A percentile compares a stretch with the other conserved stretches of the same genome.
These are phyloP conservation scores for Entophlyctis luteolus DNA, from an alignment of 192 early-diverging fungal species.

Conservation along the genomic window DNA sequence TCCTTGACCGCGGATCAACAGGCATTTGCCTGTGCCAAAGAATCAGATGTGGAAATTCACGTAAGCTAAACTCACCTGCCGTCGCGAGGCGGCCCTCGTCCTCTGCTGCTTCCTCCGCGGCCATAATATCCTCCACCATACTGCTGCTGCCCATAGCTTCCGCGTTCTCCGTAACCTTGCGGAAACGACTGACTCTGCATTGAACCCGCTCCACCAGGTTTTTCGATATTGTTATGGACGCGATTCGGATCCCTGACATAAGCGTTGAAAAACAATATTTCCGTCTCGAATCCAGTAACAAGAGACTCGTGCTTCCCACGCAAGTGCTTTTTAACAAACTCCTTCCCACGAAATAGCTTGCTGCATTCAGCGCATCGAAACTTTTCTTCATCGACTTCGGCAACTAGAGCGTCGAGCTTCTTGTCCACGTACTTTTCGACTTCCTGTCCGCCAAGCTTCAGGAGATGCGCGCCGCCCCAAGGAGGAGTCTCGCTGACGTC, in stretches of 20 bases:
- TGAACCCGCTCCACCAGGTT: constrained; percentile 32
- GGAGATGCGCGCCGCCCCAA: constrained; percentile 18
- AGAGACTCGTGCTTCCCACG: constrained; percentile 79
- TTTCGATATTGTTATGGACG: constrained; percentile 38
- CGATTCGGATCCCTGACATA: constrained; percentile 85
- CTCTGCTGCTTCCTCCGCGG: background rate
- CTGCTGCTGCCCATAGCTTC: constrained; percentile 11
- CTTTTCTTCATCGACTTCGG: constrained; percentile 74
- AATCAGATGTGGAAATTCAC: background rate
- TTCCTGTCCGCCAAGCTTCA: constrained; percentile 37
- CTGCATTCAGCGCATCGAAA: constrained; percentile 83
- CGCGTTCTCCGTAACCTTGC: constrained; percentile 17
- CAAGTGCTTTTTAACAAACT: constrained; percentile 94
- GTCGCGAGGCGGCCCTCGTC: background rate
- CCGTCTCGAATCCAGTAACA: constrained; percentile 57
- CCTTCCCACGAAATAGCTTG: constrained; percentile 91
- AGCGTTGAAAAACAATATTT: constrained; percentile 80
- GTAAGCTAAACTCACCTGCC: background rate
- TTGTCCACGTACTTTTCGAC: constrained; percentile 46
- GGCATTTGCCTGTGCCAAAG: background rate
- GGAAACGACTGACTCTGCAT: constrained; percentile 16
- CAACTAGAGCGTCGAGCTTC: constrained; percentile 46
- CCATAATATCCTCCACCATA: background rate
- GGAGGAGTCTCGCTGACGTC: constrained; percentile 2
- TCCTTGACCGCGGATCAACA: constrained; percentile 18